Base-by-base conservation (phyloP, 1,139 yeast genomes). In the Suhomyces panamericanus region DNA sequence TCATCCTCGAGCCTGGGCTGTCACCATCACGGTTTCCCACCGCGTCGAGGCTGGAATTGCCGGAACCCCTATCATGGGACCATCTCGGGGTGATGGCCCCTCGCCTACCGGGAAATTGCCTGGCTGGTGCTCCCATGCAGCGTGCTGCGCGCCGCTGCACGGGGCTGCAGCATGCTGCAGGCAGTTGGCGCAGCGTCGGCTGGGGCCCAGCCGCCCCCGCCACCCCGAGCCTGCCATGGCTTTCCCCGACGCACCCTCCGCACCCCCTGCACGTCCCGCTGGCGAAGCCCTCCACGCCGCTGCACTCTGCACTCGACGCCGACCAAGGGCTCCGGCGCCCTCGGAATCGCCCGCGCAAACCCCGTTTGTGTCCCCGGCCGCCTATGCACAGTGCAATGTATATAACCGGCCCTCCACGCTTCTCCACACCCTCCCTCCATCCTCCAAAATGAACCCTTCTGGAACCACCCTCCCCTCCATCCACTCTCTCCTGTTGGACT, bases 401-500 rank as follows among this genome's bases (percentile, higher is more conserved):
- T 35, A 44, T 41, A 37, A 34, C 15, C 24, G n/a, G 31, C 20
- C 28, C 26, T 9, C 35, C 26, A 13, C 35, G 29, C 27, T 35
- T 32, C 40, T 42, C 40, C 44, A 35, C 43, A 36, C 24, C 7
- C 26, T 16, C 16, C 11, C 16, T 15, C 26, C 38, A 35, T 15
- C 20, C 24, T 35, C 37, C 38, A 39, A 14, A 29, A 45, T 46
- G 49, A 46, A 42, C 35, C 35, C 49, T 17, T 37, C 48, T 32
- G 49, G 49, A 13, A 46, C 46, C 20, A 47, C 54, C 43, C 55
- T 64, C 27, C 72, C 72, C 10, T 60, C 67, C 39, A 64, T 67
- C 40, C 66, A 62, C 40, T 56, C 64, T 28, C 59, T 65, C 44
- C 60, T 54, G 49, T 60, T 65, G 56, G 66, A 62, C 35, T 51